phyloP scores from a whole-genome alignment of 257 asterid genomes.

The Penstemon eatonii region DNA sequence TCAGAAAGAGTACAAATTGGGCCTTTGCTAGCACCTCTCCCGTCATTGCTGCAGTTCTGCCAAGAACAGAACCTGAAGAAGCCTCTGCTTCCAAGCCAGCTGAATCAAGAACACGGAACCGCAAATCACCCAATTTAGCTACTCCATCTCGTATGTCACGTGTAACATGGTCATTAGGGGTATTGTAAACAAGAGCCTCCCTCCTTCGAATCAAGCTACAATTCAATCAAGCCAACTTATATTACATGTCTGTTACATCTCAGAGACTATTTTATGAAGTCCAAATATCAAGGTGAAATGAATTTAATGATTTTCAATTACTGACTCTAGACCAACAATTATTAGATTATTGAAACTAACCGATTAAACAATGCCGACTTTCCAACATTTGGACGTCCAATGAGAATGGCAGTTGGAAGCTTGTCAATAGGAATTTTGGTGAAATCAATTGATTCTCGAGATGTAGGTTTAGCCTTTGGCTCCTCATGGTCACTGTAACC shows the following conservation, averaged over 20 bases:
- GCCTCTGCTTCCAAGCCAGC: constrained; percentile 99
- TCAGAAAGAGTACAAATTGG: constrained; percentile 66
- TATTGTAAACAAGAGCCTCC: constrained; percentile 97
- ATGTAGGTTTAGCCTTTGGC: constrained; percentile 34
- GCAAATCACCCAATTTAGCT: constrained; percentile 85
- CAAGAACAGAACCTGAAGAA: constrained; percentile 92
- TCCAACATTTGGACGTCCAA: constrained; percentile 97
- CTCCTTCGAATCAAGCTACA: constrained; percentile 89
- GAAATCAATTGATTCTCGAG: constrained; percentile 62
- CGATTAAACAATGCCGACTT: constrained; percentile 93
- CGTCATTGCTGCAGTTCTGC: constrained; percentile 93
- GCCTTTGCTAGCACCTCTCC: constrained; percentile 68
- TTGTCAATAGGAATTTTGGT: constrained; percentile 64
- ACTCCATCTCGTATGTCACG: constrained; percentile 94
- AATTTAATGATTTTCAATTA: constrained; percentile 14
- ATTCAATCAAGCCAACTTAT: constrained; percentile 31
- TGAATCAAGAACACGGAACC: constrained; percentile 89
- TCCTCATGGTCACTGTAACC: constrained; percentile 26
- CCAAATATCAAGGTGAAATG: constrained; percentile 9
- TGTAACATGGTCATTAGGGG: constrained; percentile 93
- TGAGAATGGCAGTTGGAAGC: constrained; percentile 77
- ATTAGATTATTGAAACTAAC: constrained; percentile 41
- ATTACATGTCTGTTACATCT: constrained; percentile 23
- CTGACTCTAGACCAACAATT: not conserved
- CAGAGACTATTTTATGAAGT: constrained; percentile 5